Conservation (phyloP, 441 rosid genomes). For the Cnidoscolus chayamansa region DNA sequence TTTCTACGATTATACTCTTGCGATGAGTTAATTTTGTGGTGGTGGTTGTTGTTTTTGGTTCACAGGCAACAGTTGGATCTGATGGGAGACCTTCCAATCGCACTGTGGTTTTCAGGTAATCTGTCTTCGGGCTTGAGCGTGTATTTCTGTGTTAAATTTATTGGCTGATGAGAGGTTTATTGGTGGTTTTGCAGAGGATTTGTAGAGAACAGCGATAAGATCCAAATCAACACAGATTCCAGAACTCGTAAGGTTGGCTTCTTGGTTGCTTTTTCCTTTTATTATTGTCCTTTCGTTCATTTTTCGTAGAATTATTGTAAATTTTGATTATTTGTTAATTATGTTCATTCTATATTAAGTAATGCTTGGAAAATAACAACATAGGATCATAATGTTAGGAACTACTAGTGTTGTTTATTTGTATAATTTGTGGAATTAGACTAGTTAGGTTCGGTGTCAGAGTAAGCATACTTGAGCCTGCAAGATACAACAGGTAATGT, state of each 20-base stretch:
- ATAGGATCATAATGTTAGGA: too few relatives aligned
- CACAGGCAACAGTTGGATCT: conserved; percentile 72
- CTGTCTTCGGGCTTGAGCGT: neutral
- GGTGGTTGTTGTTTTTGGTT: conserved; percentile 22
- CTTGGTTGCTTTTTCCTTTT: neutral
- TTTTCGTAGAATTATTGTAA: neutral
- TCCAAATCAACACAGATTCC: conserved; percentile 64
- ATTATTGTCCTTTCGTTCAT: neutral
- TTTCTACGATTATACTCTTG: neutral
- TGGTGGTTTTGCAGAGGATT: conserved; percentile 52
- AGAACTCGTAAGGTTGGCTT: conserved; percentile 58
- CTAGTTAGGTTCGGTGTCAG: too few relatives aligned
- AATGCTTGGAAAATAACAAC: too few relatives aligned
- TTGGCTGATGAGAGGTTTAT: neutral
- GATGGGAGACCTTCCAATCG: conserved; percentile 83
- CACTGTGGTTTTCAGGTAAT: conserved; percentile 70
- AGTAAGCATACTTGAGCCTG: too few relatives aligned
- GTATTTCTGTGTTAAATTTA: neutral
- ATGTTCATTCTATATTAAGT: neutral
- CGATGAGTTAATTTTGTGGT: conserved; percentile 2
- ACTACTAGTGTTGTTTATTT: too few relatives aligned
- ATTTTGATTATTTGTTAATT: neutral
- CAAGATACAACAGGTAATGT: too few relatives aligned
- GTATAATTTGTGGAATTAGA: too few relatives aligned
- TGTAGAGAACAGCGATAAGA: conserved; percentile 49